Base-by-base conservation (phyloP, 1,284 basidiomycete species). In the Flammula alnicola region DNA sequence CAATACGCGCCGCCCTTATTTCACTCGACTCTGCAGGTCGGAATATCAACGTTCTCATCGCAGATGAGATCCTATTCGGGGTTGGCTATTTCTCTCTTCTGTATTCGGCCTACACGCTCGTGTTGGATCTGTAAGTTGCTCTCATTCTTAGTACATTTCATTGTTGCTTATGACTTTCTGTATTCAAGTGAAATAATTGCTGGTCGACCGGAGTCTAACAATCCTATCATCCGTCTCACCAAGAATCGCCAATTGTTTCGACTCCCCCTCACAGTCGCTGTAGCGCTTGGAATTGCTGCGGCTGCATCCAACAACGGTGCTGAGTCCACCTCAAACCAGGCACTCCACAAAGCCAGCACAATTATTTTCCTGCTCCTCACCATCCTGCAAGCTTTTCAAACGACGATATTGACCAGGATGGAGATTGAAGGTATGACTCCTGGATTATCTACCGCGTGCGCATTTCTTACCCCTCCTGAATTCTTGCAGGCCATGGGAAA, bases 41-140 rank as follows among this genome's bases (percentile, higher is more conserved):
- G 3, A 67, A 60, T 22, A 43, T 68, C 2, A 33, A 39, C n/a
- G 31, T 66, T 19, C 54, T 66, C 14, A 69, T 72, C 5, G 64
- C 61, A 1, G 62, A 67, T 38, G 47, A 69, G 49, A 55, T 73
- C 4, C 58, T 69, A 3, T 63, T 63, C 9, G 59, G 59, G 3
- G 67, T 73, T 19, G 76, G 76, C 17, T 70, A 77, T 58, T 62
- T 69, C 51, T 56, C 70, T 40, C 51, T 79, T 1, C 56, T 79
- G 25, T 76, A 71, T 42, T 67, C 70, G 1, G 62, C 68, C 1
- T 74, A 72, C 44, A 69, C 62, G 1, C 62, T 74, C 1, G 68
- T 71, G 3, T 48, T 73, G 8, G 70, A 74, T 45, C 61, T 67
- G 70, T 71, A 47, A 35, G 64, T 42, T 37, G n/a, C n/a, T n/a